A percentile compares a stretch with the other conserved stretches of the same genome.
Evolutionary conservation across 805 yeast species (phyloP).

Genomic region (Yarrowia alimentaria): DNA sequence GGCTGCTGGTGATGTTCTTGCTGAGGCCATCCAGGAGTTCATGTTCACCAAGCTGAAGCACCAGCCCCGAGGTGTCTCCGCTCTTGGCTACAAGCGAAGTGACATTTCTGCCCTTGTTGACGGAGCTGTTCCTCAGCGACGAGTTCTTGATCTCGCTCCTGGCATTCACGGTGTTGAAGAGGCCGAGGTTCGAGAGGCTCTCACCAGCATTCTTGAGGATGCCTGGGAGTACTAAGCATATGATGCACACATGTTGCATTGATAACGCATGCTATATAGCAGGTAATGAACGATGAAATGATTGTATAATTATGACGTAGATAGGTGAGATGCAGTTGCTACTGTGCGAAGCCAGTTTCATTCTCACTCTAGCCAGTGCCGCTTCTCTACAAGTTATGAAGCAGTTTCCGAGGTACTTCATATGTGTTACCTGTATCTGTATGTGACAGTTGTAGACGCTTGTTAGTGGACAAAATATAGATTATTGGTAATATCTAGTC

Average conservation of each 20-base stretch:
- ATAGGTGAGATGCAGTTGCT: too few species aligned
- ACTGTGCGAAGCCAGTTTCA: too few species aligned
- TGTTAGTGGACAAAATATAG: too few species aligned
- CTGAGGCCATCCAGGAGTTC: slow-evolving; percentile 41
- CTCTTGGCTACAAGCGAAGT: slow-evolving; percentile 39
- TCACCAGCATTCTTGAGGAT: slow-evolving; percentile 36
- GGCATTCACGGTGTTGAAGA: slow-evolving; percentile 37
- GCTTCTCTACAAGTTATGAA: too few species aligned
- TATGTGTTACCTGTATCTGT: too few species aligned
- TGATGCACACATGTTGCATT: not conserved
- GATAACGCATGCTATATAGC: not conserved
- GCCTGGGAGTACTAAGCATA: slow-evolving; percentile 34
- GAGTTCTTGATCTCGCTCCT: slow-evolving; percentile 43
- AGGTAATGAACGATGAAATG: slow-evolving; percentile 3
- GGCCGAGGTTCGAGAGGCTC: slow-evolving; percentile 36
- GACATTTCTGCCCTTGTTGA: slow-evolving; percentile 42
- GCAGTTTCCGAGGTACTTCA: too few species aligned
- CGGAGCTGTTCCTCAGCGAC: slow-evolving; percentile 44
- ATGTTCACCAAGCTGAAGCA: slow-evolving; percentile 37
- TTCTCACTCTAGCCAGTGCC: too few species aligned
- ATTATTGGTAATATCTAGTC: too few species aligned
- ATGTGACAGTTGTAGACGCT: too few species aligned
- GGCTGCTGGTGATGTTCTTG: slow-evolving; percentile 43
- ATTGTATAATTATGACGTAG: too few species aligned
- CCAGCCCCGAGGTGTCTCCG: slow-evolving; percentile 42